Base-by-base conservation (phyloP, 306 rosid species). In the Boehmeria nivea region DNA sequence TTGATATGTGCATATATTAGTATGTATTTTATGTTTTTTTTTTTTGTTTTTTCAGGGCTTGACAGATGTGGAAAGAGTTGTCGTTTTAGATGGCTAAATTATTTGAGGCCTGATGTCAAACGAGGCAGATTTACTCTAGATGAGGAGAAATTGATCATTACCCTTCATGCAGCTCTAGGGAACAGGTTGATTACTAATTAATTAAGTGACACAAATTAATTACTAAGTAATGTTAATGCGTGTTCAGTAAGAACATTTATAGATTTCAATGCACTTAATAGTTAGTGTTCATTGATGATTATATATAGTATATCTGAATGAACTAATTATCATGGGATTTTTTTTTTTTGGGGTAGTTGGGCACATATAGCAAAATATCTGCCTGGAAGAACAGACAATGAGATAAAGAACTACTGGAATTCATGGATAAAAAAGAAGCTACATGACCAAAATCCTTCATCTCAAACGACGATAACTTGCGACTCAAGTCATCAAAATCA, bases 11-110 rank as follows among this genome's bases (percentile, higher is more conserved):
- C n/a, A n/a, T n/a, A n/a, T n/a, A n/a, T n/a, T n/a, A n/a, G n/a
- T n/a, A n/a, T n/a, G n/a, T n/a, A n/a, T n/a, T n/a, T 31, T 31
- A 10, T 10, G 1, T 15, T 44, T 12, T 36, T 0, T 4, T 33
- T 37, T 4, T 52, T 6, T 6, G 67, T 12, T 13, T 11, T 59
- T 67, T 57, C 76, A 90, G 98, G 98, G 68, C 94, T 91, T 61
- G 94, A 87, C 68, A 75, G 98, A 60, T 91, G 98, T 65, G 98
- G 98, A 0, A 91, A 91, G 82, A 91, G 98, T 74, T 91, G 98
- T 64, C 72, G 98, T 0, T 71, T 91, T 72, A 76, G 98, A 68
- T 91, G 98, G 98, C 85, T 91, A 57, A 91, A 91, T 76, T 91
- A 91, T 78, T 69, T 91, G 76, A 84, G 95, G 66, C 98, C 98